Evolutionary conservation across 2,329 filamentous ascomycete species (phyloP).

Genomic region (Diaporthe vexans): DNA sequence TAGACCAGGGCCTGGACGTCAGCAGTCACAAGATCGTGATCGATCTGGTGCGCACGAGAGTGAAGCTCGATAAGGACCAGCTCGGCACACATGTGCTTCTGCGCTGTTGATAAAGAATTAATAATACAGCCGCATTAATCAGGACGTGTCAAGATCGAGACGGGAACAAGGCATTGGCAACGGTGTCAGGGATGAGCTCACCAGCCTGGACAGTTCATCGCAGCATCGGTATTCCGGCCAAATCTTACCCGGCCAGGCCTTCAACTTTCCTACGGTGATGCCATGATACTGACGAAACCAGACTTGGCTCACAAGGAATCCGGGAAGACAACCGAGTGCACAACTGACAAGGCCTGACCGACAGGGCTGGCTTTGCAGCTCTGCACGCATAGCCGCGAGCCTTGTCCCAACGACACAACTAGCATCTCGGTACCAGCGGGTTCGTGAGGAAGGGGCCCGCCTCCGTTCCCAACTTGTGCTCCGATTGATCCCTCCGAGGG

Average conservation of each 20-base stretch:
- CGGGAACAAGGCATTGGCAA: conserved; percentile 13
- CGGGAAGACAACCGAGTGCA: neutral
- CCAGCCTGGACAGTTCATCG: conserved; percentile 22
- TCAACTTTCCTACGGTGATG: neutral
- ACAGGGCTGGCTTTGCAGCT: conserved; percentile 15
- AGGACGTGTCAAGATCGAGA: conserved; percentile 6
- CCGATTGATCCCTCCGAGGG: conserved; percentile 15
- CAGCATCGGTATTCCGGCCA: neutral
- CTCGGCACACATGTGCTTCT: conserved; percentile 42
- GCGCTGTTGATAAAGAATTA: conserved; percentile 13
- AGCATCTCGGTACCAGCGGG: conserved; percentile 33
- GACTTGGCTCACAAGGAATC: neutral
- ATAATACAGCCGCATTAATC: conserved; percentile 22
- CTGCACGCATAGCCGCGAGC: conserved; percentile 25
- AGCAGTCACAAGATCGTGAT: conserved; percentile 44
- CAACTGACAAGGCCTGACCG: neutral
- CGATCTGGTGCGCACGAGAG: conserved; percentile 44
- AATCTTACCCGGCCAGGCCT: neutral
- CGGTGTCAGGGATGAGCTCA: conserved; percentile 19
- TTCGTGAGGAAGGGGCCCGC: conserved; percentile 7
- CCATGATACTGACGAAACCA: conserved; percentile 11
- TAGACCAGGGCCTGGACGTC: conserved; percentile 42
- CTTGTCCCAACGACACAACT: conserved; percentile 11
- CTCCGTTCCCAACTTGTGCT: neutral
- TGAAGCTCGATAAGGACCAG: conserved; percentile 38